Conservation (phyloP, 2,329 filamentous ascomycete species). For the Mollisiaceae sp. region DNA sequence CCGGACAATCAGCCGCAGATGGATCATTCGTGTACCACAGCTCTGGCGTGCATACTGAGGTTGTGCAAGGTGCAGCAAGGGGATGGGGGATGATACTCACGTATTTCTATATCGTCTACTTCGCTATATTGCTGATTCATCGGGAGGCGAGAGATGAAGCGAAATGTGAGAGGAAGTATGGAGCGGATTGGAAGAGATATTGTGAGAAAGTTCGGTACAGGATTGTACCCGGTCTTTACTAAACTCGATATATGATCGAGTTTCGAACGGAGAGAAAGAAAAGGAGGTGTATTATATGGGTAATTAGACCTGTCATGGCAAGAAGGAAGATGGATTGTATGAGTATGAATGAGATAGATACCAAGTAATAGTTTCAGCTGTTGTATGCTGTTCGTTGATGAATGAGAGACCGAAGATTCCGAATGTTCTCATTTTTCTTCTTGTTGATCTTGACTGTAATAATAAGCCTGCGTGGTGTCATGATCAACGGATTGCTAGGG, state of each 20-base stretch:
- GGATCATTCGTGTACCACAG: constrained; percentile 56
- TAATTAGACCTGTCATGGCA: not conserved
- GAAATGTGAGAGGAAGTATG: constrained; percentile 91
- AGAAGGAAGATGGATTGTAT: not conserved
- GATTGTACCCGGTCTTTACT: constrained; percentile 85
- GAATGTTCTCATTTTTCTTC: not conserved
- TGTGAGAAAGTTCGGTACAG: constrained; percentile 76
- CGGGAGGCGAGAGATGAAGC: constrained; percentile 87
- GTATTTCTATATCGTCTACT: constrained; percentile 95
- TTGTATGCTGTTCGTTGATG: not conserved
- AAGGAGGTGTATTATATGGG: not conserved
- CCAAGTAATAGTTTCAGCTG: constrained; percentile 1
- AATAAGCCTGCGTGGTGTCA: no score
- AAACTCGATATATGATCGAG: not conserved
- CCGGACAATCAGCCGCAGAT: constrained; percentile 52
- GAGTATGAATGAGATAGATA: not conserved
- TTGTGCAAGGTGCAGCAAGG: constrained; percentile 73
- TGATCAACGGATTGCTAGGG: no score
- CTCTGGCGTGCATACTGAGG: constrained; percentile 64
- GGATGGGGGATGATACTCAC: constrained; percentile 89
- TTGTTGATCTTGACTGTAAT: no score
- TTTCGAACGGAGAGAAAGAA: not conserved
- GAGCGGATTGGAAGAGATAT: constrained; percentile 89
- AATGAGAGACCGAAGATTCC: not conserved
- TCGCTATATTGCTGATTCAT: constrained; percentile 84